Evolutionary conservation across 2,329 filamentous ascomycete species (phyloP), one percentile per base, ranked within the genome.

Genomic region (Colletotrichum lupini): DNA sequence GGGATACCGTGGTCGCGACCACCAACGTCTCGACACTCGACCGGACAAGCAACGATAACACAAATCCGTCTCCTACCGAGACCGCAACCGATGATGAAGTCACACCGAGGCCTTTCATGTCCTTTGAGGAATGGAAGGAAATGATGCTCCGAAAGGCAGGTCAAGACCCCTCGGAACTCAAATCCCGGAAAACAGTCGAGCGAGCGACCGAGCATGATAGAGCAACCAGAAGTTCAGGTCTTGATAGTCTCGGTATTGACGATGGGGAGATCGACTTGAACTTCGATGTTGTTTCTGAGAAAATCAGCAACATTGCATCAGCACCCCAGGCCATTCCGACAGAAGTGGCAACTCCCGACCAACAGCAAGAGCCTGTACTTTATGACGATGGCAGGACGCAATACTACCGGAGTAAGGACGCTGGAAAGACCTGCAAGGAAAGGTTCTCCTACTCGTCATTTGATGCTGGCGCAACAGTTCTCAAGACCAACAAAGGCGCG

Each of bases 51-150:
- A 28, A 28, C 11, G 30, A 52, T 6, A 32, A 30, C 6, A 14
- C 65, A 22, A 53, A 2, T 8, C 19, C 30, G 16, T 16, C 65
- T 19, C 30, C 35, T 8, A 57, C 46, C 4, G 35, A 60, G 22
- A 35, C 26, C 7, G 24, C n/a, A 5, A 52, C n/a, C 22, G 62
- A 75, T 24, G 75, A 77, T 32, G 60, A 62, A 57, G 73, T 72
- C 58, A 72, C 60, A 26, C 72, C 61, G 2, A 82, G 82, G 60
- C 92, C 95, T 7, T 98, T 98, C 81, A 91, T 98, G 78, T 98
- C 97, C 0, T 99, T 99, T 78, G 97, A 98, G 81, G 96, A 98
- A 78, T 99, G 97, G 97, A 98, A 98, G 84, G 94, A 93, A 79
- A 93, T 95, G 86, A 98, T 97, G 84, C 85, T 98, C 22, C 94